Evolutionary conservation across 2,329 filamentous ascomycete genomes (phyloP).

Genomic region (Arthrobotrys iridis): DNA sequence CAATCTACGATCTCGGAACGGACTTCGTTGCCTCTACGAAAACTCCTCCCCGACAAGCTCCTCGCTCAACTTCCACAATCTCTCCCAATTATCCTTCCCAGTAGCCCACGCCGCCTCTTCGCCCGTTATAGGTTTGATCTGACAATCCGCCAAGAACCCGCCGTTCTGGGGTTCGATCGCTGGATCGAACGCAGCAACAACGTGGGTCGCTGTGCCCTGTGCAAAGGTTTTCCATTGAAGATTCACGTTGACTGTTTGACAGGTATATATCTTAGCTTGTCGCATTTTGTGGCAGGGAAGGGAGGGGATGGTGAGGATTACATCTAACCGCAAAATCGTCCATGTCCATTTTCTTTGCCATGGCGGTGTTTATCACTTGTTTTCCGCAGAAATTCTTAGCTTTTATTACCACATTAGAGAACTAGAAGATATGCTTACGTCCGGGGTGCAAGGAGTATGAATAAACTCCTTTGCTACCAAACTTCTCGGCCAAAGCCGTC

Average conservation of each 20-base stretch:
- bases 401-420: neutral
- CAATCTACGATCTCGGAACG: too few species aligned
- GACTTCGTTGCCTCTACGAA: too few species aligned
- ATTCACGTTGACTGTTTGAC: slow-evolving; percentile 26
- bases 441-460: slow-evolving; percentile 64
- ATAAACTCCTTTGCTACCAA: slow-evolving; percentile 60
- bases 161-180: slow-evolving; percentile 59
- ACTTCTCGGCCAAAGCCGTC: slow-evolving; percentile 61
- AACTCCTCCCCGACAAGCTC: slow-evolving; percentile 63
- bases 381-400: neutral
- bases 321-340: slow-evolving; percentile 32
- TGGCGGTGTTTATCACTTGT: slow-evolving; percentile 52
- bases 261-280: neutral
- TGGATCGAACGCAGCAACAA: slow-evolving; percentile 64
- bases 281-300: neutral
- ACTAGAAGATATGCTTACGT: slow-evolving; percentile 10
- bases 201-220: slow-evolving; percentile 62
- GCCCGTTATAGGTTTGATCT: slow-evolving; percentile 27
- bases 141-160: slow-evolving; percentile 42
- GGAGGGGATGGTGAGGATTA: neutral
- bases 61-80: slow-evolving; percentile 65
- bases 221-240: slow-evolving; percentile 61
- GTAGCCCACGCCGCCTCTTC: slow-evolving; percentile 58
- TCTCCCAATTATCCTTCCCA: slow-evolving; percentile 62
- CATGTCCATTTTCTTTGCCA: slow-evolving; percentile 57